Percentiles rank a stretch among this genome's conserved stretches.
Conservation (phyloP, 176 grass and related monocot species). For the Phoenix roebelenii region DNA sequence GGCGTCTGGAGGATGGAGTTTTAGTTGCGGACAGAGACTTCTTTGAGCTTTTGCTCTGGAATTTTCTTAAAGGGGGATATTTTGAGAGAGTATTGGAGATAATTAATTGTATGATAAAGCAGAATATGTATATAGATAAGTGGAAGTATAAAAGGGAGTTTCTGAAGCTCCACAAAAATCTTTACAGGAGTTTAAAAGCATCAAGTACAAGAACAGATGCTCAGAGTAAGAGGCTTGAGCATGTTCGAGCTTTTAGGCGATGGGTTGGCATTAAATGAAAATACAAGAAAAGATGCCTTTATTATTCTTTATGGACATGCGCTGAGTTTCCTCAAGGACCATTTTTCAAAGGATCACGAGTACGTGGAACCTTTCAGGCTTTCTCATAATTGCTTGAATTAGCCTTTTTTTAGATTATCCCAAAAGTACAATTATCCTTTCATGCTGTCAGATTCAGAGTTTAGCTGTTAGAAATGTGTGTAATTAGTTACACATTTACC, state of each 20-base stretch:
- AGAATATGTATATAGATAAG: conserved; percentile 64
- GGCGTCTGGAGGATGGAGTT: conserved; percentile 39
- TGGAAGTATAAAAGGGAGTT: conserved; percentile 65
- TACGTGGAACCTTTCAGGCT: too few species aligned
- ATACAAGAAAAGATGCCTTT: not conserved
- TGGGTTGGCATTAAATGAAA: conserved; percentile 51
- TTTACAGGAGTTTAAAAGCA: conserved; percentile 64
- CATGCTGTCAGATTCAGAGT: too few species aligned
- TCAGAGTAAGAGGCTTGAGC: conserved; percentile 60
- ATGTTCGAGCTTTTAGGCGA: conserved; percentile 67
- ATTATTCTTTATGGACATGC: too few species aligned
- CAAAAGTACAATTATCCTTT: too few species aligned
- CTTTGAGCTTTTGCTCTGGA: conserved; percentile 56
- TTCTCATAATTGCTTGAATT: too few species aligned
- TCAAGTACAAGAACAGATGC: conserved; percentile 59
- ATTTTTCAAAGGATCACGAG: too few species aligned
- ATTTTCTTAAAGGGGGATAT: conserved; percentile 84
- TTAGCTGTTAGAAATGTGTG: too few species aligned
- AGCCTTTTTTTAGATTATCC: too few species aligned
- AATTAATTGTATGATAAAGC: conserved; percentile 50
- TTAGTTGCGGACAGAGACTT: conserved; percentile 50
- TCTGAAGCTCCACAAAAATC: conserved; percentile 63
- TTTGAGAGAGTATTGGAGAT: conserved; percentile 83
- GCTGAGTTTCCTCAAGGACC: too few species aligned
- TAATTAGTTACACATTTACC: too few species aligned